Evolutionary conservation across 78 protist genomes (phyloP).

Genomic region (Anaeramoeba flamelloides): DNA sequence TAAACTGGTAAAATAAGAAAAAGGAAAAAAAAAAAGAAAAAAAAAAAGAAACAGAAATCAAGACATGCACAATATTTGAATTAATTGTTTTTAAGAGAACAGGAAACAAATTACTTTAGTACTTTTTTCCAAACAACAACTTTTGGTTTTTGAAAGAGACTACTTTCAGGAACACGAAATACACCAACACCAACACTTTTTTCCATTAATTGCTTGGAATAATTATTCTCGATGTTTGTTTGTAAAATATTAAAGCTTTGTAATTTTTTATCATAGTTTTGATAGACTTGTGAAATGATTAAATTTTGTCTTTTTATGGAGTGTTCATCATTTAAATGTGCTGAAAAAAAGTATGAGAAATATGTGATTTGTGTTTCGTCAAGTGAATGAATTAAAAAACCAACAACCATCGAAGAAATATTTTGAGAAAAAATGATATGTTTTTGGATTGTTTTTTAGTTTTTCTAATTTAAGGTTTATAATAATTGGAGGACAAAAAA

Average conservation of each 20-base stretch:
- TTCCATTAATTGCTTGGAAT: background rate
- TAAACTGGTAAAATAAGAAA: background rate
- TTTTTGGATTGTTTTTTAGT: no score
- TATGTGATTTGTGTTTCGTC: background rate
- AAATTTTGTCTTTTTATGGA: background rate
- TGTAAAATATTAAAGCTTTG: background rate
- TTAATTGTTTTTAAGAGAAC: background rate
- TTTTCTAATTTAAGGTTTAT: no score
- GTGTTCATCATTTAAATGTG: background rate
- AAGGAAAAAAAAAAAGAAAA: background rate
- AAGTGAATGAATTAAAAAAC: background rate
- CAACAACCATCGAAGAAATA: slow-evolving; percentile 4
- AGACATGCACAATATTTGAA: no score
- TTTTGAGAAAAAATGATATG: no score
- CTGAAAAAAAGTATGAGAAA: background rate
- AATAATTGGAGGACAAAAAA: no score
- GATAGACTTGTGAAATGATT: background rate
- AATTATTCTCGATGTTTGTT: background rate
- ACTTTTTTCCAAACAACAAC: background rate
- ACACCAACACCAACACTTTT: background rate
- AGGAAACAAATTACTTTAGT: background rate
- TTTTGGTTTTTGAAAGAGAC: background rate
- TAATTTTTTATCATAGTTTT: background rate
- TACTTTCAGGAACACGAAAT: background rate
- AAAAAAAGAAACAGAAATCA: background rate